Base-by-base conservation (phyloP, 257 asterid genomes). In the Cynanchum wilfordii region DNA sequence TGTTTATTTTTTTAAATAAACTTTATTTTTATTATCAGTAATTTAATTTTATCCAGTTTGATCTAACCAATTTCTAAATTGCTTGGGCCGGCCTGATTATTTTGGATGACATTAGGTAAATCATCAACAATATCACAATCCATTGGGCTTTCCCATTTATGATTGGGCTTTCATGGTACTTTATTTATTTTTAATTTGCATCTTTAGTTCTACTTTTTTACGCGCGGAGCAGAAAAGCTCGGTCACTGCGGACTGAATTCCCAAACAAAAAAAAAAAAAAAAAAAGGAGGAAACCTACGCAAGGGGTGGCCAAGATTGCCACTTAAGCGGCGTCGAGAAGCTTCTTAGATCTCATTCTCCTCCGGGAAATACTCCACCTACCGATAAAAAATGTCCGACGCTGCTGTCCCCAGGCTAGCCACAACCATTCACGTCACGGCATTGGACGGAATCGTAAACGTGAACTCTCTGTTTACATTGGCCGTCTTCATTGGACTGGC, bases 401-500 rank as follows among this genome's bases (percentile, higher is more conserved):
- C 75, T 7, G 78, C 77, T 1, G 75, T 79, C 24, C 83, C 85
- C n/a, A 79, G 64, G 57, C 73, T 82, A 7, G 96, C 87, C 5
- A 93, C 97, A 77, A 81, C 89, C 76, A 88, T 93, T 82, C 97
- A 93, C 87, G 73, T 89, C 44, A 72, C 96, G 65, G 96, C 98
- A 16, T 86, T 93, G 7, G 97, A 93, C 81, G 97, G 96, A 38
- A 87, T 93, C 85, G 84, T 90, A 36, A 90, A 90, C 79, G 96
- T 91, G 60, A 93, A 93, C 84, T 90, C 98, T 24, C 92, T 93
- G 7, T 93, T 90, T 91, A 89, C 96, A 0, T 79, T 90, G 2
- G 97, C 97, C 19, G 98, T 93, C 62, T 89, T 93, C 91, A 82
- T 93, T 79, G 98, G 98, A 7, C 88, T 93, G 4, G 73, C 98